These are phyloP conservation scores for Pythium scleroteichum DNA, from an alignment of 352 stramenopile genomes.

Conservation along the genomic window DNA sequence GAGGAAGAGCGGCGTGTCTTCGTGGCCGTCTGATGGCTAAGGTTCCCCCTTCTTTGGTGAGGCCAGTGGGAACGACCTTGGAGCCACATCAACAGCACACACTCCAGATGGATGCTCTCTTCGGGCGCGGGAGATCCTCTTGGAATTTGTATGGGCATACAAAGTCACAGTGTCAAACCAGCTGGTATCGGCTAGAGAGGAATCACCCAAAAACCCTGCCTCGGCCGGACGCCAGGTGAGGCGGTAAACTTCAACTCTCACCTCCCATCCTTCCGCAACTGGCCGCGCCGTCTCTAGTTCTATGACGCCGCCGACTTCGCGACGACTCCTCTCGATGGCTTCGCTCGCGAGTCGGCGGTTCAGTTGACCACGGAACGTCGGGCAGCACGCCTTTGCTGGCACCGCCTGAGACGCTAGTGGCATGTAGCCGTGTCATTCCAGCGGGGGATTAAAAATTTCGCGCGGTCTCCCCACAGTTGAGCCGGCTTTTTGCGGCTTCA, in stretches of 20 bases:
- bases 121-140: conserved; percentile 14
- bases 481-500: neutral
- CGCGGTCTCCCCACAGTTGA: conserved; percentile 1
- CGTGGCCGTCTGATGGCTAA: conserved; percentile 13
- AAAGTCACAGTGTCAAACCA: conserved; percentile 10
- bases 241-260: conserved; percentile 24
- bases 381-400: no score
- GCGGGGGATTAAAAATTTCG: conserved; percentile 19
- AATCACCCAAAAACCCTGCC: conserved; percentile 27
- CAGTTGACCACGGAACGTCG: no score
- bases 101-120: conserved; percentile 37
- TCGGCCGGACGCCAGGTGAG: neutral
- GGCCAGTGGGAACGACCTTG: conserved; percentile 17
- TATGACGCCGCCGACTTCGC: no score
- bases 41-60: conserved; percentile 12
- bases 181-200: conserved; percentile 13
- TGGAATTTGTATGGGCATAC: conserved; percentile 27
- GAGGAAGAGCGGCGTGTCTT: conserved; percentile 7
- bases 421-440: conserved; percentile 16
- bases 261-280: no score
- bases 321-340: neutral
- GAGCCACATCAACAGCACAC: conserved; percentile 34
- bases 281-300: no score
- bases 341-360: no score
- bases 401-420: no score